Base-by-base conservation (phyloP, 2,329 filamentous ascomycete species). In the Chrysoporthe puriensis region DNA sequence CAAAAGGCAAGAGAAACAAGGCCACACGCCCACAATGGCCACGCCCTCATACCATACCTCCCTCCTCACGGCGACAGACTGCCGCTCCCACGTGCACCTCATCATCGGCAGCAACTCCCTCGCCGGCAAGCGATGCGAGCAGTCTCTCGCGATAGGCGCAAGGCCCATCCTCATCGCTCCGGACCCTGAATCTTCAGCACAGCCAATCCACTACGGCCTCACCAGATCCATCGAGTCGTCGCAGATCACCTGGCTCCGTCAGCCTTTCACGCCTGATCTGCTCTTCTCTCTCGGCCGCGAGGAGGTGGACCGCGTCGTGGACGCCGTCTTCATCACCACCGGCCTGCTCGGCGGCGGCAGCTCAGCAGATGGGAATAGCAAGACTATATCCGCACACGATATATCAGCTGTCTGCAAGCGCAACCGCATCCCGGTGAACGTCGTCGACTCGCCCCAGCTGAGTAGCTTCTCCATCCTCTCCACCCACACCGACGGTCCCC, bases 391-490 rank as follows among this genome's bases (percentile, higher is more conserved):
- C 21, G 68, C 68, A 14, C 59, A 69, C 42, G 87, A 88, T 71
- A 91, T 97, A 70, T 93, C 93, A 0, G 83, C 81, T 5, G 82
- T 94, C 4, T 98, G 96, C 81, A 88, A 85, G 69, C 86, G 90
- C 59, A 84, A 94, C 70, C 88, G 96, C 57, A 96, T 99, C 73
- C 95, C 95, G 43, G 85, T 99, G 76, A 99, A 99, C 79, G 93
- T 98, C 36, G 88, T 93, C 69, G 96, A 99, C 80, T 88, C 92
- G 0, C 92, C 95, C 0, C 85, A 88, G 44, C 89, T 98, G 18
- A 97, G 94, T 81, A 92, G 93, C 36, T 97, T 99, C 78, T 91
- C 91, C 5, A 85, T 99, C 63, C 88, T 98, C 58, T 96, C 94
- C 34, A 96, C 93, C 8, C 90, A 98, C 78, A 89, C 87, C 65